A percentile compares a stretch with the other conserved stretches of the same genome.
phyloP scores from a whole-genome alignment of 164 flowering plant genomes.

The Saururus chinensis region DNA sequence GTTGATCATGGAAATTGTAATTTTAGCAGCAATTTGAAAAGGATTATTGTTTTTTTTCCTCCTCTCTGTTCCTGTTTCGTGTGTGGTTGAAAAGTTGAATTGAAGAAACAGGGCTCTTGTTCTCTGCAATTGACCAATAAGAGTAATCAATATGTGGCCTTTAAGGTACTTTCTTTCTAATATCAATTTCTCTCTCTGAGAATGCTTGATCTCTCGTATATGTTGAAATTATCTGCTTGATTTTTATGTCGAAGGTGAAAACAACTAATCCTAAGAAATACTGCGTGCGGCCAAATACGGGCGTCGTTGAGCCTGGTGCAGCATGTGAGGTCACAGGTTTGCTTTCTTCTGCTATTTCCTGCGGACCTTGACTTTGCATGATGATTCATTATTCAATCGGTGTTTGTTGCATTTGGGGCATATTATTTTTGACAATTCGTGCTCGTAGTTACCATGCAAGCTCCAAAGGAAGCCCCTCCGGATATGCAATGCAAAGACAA shows the following conservation, averaged over 20 bases:
- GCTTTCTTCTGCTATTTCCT: background rate
- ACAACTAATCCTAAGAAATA: constrained; percentile 92
- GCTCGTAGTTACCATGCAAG: constrained; percentile 78
- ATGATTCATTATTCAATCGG: background rate
- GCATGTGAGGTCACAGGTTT: constrained; percentile 69
- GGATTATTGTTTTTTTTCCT: too few species aligned
- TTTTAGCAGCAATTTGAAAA: background rate
- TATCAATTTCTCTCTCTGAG: background rate
- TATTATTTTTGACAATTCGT: background rate
- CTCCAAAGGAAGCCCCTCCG: constrained; percentile 61
- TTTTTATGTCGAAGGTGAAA: constrained; percentile 48
- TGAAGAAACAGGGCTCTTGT: constrained; percentile 88
- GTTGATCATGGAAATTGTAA: background rate
- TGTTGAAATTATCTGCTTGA: background rate
- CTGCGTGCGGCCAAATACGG: constrained; percentile 81
- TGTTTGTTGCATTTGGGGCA: too few species aligned
- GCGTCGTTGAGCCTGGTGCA: constrained; percentile 52
- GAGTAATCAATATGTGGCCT: constrained; percentile 66
- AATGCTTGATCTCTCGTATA: background rate
- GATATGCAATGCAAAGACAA: constrained; percentile 92
- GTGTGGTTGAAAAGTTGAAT: constrained; percentile 40
- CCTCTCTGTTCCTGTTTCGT: background rate
- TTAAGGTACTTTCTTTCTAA: constrained; percentile 41
- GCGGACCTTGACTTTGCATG: background rate
- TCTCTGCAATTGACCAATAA: constrained; percentile 70